Conservation (phyloP, 768 basidiomycete species). For the Asterophora lycoperdoides region DNA sequence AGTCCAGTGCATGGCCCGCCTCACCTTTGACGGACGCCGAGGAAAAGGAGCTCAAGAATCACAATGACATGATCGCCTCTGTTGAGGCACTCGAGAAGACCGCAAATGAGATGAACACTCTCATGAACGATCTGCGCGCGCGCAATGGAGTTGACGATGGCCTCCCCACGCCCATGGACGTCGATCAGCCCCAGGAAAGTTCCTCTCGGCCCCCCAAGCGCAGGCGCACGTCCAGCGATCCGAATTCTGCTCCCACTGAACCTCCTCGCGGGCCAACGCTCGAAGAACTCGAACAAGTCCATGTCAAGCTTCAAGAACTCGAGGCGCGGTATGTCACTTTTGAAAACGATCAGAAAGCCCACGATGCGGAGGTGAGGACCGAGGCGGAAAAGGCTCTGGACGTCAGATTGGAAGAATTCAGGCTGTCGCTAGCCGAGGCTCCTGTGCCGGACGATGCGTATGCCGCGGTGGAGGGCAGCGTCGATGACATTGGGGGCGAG, state of each 20-base stretch:
- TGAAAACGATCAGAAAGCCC: slow-evolving; percentile 20
- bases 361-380: slow-evolving; percentile 16
- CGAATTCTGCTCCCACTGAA: slow-evolving; percentile 4
- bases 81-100: slow-evolving; percentile 20
- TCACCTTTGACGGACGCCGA: slow-evolving; percentile 17
- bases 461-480: slow-evolving; percentile 8
- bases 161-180: slow-evolving; percentile 7
- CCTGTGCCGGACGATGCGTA: background rate
- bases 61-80: slow-evolving; percentile 19
- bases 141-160: background rate
- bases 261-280: slow-evolving; percentile 1
- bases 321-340: slow-evolving; percentile 17
- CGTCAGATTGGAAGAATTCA: slow-evolving; percentile 16
- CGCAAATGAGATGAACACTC: slow-evolving; percentile 19
- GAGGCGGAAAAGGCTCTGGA: slow-evolving; percentile 20
- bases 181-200: slow-evolving; percentile 11
- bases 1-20: slow-evolving; percentile 28
- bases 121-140: slow-evolving; percentile 15
- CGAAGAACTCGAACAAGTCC: slow-evolving; percentile 15
- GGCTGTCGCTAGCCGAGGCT: background rate
- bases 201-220: slow-evolving; percentile 24
- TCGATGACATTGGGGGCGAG: slow-evolving; percentile 19
- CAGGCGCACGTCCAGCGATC: slow-evolving; percentile 18
- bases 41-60: slow-evolving; percentile 16
- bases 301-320: slow-evolving; percentile 15